These are phyloP conservation scores for Daldinia loculata DNA, from an alignment of 495 filamentous ascomycete genomes.

Conservation along the genomic window DNA sequence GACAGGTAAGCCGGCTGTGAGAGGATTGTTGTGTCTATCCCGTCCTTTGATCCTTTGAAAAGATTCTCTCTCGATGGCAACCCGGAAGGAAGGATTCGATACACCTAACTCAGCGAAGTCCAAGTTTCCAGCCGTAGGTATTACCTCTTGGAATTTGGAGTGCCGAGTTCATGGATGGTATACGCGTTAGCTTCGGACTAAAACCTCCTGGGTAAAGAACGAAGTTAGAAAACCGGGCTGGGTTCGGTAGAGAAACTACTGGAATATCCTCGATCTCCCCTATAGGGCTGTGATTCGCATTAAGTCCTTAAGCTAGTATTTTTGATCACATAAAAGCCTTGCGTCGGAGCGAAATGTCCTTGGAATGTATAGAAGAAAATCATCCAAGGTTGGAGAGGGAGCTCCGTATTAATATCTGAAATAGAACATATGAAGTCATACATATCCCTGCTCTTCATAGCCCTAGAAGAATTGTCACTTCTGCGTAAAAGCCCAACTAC, in stretches of 20 bases:
- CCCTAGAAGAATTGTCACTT: neutral
- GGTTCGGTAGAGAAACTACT: slow-evolving; percentile 26
- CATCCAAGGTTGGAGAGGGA: neutral
- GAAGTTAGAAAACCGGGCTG: slow-evolving; percentile 10
- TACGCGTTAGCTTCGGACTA: slow-evolving; percentile 38
- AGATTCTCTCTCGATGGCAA: slow-evolving; percentile 7
- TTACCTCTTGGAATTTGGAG: slow-evolving; percentile 16
- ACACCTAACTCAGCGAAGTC: slow-evolving; percentile 11
- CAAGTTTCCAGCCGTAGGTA: neutral
- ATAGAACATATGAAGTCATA: slow-evolving; percentile 25
- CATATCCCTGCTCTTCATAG: slow-evolving; percentile 5
- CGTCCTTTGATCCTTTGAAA: slow-evolving; percentile 1
- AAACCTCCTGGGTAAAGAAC: slow-evolving; percentile 35
- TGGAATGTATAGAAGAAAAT: slow-evolving; percentile 1
- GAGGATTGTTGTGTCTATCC: slow-evolving; percentile 23
- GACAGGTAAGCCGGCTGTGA: slow-evolving; percentile 12
- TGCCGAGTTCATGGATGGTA: slow-evolving; percentile 20
- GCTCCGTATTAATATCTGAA: slow-evolving; percentile 6
- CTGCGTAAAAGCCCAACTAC: neutral
- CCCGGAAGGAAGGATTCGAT: neutral
- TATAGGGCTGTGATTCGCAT: slow-evolving; percentile 35
- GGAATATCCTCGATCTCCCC: slow-evolving; percentile 34
- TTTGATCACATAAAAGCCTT: slow-evolving; percentile 8
- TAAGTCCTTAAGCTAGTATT: neutral
- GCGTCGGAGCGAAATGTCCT: slow-evolving; percentile 28